Evolutionary conservation across 2,329 filamentous ascomycete species (phyloP), one percentile per base, ranked within the genome.

Genomic region (Diplodia scrobiculata): DNA sequence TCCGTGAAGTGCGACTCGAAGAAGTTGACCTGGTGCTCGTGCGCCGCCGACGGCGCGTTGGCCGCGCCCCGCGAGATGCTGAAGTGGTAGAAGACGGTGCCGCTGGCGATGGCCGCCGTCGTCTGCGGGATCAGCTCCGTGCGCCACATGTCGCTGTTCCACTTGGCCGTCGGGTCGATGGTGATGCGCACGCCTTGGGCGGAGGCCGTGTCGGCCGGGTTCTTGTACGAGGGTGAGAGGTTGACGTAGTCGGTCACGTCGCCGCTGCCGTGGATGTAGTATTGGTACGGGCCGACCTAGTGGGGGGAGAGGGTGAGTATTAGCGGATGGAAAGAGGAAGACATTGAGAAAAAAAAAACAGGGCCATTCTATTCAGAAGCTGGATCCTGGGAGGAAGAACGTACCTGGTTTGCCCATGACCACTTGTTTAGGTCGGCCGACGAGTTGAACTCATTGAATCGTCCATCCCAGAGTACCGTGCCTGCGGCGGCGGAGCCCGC

Each of bases 101-200:
- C 88, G n/a, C 77, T 72, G 70, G 86, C 87, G 75, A 91, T 89
- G 67, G 86, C 81, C 0, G 85, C 85, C 1, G 76, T 84, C 0
- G 88, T 90, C 78, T 90, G 87, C 9, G 89, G 89, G 70, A 92
- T 91, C 68, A 91, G 79, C 78, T 91, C 89, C 0, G 87, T 91
- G 62, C 89, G 84, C 74, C 88, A 86, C 89, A 91, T 91, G 55
- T 76, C 85, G 73, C 90, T 87, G 25, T 86, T 87, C 89, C 89
- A 91, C 75, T 86, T 89, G 0, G 89, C 83, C 0, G 84, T 88
- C 71, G 76, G 74, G 71, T 82, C 82, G 68, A 91, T 87, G 4
- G 86, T 89, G 76, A 91, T 86, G 73, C 89, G 88, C 70, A 84
- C 86, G 19, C 89, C 89, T 76, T 90, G 84, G 41, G 79, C 83